Evolutionary conservation across 352 stramenopile species (phyloP).

Genomic region (Aphanomyces stellatus): DNA sequence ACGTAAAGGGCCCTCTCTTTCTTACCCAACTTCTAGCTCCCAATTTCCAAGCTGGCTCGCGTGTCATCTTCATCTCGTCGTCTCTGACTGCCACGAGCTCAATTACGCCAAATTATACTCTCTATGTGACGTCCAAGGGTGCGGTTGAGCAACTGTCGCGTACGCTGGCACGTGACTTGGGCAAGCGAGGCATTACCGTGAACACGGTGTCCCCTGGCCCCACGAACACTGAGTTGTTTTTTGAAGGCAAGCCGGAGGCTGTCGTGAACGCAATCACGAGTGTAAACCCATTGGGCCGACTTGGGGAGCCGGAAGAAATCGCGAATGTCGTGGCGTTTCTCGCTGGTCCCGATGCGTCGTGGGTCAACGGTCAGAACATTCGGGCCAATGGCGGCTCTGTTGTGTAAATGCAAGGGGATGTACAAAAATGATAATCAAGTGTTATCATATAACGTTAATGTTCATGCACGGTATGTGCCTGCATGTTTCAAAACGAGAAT

Average conservation of each 20-base stretch:
- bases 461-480: neutral
- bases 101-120: constrained; percentile 14
- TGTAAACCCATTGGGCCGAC: neutral
- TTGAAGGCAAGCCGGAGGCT: constrained; percentile 8
- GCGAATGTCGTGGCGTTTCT: constrained; percentile 17
- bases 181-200: constrained; percentile 8
- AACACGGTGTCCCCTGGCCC: constrained; percentile 15
- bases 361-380: constrained; percentile 18
- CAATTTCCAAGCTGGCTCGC: neutral
- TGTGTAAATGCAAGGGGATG: neutral
- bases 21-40: neutral
- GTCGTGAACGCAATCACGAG: constrained; percentile 2
- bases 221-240: constrained; percentile 14
- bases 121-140: constrained; percentile 17
- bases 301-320: constrained; percentile 20
- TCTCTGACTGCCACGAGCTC: neutral
- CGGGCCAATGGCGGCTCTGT: constrained; percentile 12
- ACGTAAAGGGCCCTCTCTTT: constrained; percentile 9
- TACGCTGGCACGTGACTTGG: constrained; percentile 4
- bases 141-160: constrained; percentile 16
- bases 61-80: constrained; percentile 12
- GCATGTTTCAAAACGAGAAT: constrained; percentile 56
- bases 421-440: too few relatives aligned
- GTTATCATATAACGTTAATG: too few relatives aligned
- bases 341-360: constrained; percentile 12